A percentile compares a stretch with the other conserved stretches of the same genome.
These are phyloP conservation scores for Rhizopogon roseolus DNA, from an alignment of 768 basidiomycete genomes.

Conservation along the genomic window DNA sequence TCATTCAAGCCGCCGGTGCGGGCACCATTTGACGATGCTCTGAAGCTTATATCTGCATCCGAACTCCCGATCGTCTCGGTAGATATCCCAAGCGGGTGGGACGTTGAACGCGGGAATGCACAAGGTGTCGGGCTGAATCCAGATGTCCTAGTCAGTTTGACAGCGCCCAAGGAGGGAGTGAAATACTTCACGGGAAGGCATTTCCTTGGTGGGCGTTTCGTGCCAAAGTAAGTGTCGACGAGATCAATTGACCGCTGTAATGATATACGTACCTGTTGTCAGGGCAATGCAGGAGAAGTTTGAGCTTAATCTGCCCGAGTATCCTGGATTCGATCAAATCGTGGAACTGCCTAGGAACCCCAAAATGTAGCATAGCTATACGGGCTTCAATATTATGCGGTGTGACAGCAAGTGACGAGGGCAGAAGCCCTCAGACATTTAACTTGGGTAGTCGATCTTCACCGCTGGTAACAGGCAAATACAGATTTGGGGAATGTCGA, in stretches of 20 bases:
- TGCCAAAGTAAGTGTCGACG: slow-evolving; percentile 63
- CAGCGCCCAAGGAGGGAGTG: slow-evolving; percentile 91
- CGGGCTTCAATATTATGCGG: too few species aligned
- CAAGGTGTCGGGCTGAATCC: slow-evolving; percentile 60
- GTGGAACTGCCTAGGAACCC: slow-evolving; percentile 54
- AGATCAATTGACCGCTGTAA: neutral
- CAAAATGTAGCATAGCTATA: neutral
- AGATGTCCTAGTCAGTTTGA: slow-evolving; percentile 82
- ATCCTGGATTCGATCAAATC: slow-evolving; percentile 77
- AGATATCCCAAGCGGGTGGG: slow-evolving; percentile 97
- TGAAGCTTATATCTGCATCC: slow-evolving; percentile 60
- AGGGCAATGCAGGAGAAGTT: slow-evolving; percentile 74
- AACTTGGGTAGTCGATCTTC: neutral
- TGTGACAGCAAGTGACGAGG: too few species aligned
- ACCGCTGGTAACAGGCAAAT: neutral
- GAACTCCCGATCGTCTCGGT: slow-evolving; percentile 85
- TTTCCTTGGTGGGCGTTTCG: slow-evolving; percentile 92
- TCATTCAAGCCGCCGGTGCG: slow-evolving; percentile 92
- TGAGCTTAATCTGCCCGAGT: slow-evolving; percentile 74
- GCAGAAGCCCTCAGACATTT: neutral
- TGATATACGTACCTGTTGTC: neutral
- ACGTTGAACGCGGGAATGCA: slow-evolving; percentile 75
- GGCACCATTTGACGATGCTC: slow-evolving; percentile 75
- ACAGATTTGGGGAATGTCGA: too few species aligned
- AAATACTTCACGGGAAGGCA: slow-evolving; percentile 74